phyloP scores from a whole-genome alignment of 371 early-diverging fungal species.

The Actinomortierella ambigua region DNA sequence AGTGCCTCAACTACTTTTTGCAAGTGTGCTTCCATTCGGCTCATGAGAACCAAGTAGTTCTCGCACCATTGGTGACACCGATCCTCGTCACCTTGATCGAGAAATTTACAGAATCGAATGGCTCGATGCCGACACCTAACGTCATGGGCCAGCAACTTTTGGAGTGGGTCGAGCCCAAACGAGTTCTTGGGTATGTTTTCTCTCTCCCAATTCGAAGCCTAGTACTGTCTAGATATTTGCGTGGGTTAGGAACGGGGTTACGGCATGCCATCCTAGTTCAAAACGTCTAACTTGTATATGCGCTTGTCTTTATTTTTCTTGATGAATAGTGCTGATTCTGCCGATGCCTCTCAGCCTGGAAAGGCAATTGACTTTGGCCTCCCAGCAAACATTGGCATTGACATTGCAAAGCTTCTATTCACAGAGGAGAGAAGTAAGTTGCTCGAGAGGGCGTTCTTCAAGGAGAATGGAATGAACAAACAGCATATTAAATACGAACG shows the following conservation, averaged over 20 bases:
- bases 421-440: conserved; percentile 19
- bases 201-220: too few relatives aligned
- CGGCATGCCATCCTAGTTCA: too few relatives aligned
- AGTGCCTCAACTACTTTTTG: conserved; percentile 86
- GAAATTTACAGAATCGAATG: conserved; percentile 17
- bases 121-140: conserved; percentile 24
- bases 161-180: conserved; percentile 43
- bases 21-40: conserved; percentile 81
- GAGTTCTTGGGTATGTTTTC: conserved; percentile 24
- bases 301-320: too few relatives aligned
- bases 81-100: conserved; percentile 29
- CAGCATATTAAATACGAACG: too few relatives aligned
- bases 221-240: too few relatives aligned
- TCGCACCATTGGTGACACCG: conserved; percentile 25
- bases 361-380: conserved; percentile 30
- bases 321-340: conserved; percentile 23
- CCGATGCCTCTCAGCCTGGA: conserved; percentile 9
- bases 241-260: too few relatives aligned
- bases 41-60: conserved; percentile 61
- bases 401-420: conserved; percentile 34
- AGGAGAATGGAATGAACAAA: too few relatives aligned
- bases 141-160: conserved; percentile 37
- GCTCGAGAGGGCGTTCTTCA: too few relatives aligned
- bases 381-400: conserved; percentile 28
- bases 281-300: too few relatives aligned